These are phyloP conservation scores for Cutaneotrichosporon dermatis DNA, from an alignment of 1,284 basidiomycete species.

Conservation along the genomic window DNA sequence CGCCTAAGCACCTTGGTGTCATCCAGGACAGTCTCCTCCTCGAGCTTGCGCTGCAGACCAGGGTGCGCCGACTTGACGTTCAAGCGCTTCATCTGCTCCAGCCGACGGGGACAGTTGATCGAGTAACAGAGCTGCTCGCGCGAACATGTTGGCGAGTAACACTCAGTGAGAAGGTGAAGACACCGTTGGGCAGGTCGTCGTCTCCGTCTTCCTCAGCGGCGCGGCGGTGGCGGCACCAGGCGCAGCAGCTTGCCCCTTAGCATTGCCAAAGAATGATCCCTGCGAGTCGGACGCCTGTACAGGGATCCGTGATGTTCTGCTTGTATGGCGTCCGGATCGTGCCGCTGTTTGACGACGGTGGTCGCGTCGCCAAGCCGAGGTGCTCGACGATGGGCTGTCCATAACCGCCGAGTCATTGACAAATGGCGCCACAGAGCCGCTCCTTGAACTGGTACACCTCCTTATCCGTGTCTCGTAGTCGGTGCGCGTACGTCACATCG, in stretches of 20 bases:
- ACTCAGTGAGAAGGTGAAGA: constrained; percentile 97
- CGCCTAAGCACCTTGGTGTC: constrained; percentile 57
- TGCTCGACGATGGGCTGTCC: constrained; percentile 28
- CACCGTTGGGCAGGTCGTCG: constrained; percentile 78
- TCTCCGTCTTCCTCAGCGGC: constrained; percentile 36
- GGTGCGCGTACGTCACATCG: constrained; percentile 97
- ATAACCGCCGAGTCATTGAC: constrained; percentile 23
- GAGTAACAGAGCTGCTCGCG: constrained; percentile 90
- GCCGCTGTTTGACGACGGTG: constrained; percentile 27
- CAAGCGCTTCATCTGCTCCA: constrained; percentile 89
- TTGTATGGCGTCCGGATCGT: constrained; percentile 3
- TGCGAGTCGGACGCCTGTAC: constrained; percentile 12
- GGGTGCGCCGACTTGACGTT: constrained; percentile 83
- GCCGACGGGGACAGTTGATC: constrained; percentile 87
- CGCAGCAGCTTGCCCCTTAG: not conserved
- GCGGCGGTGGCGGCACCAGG: too few relatives aligned
- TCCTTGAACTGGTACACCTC: constrained; percentile 89
- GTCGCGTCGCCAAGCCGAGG: constrained; percentile 10
- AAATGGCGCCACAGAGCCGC: constrained; percentile 43
- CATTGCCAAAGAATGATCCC: constrained; percentile 23
- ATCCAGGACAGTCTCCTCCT: constrained; percentile 76
- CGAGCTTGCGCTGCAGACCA: constrained; percentile 67
- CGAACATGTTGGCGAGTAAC: constrained; percentile 96
- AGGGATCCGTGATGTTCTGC: not conserved
- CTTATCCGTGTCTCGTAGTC: constrained; percentile 77